A percentile compares a stretch with the other conserved stretches of the same genome.
Conservation (phyloP, 129 eudicot genomes). For the Erigeron canadensis region DNA sequence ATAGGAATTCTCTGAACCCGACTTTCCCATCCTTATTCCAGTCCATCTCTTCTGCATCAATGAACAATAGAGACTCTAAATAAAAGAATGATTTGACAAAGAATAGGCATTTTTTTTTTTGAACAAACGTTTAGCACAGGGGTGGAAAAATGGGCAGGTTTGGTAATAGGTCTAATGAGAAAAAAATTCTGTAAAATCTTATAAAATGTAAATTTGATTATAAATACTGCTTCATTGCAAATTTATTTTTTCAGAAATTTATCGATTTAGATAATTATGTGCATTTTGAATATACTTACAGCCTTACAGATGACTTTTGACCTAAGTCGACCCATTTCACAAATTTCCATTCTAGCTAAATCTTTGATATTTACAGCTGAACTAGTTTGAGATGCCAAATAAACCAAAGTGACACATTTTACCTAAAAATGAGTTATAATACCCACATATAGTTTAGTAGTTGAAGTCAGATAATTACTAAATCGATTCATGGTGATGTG, state of each 20-base stretch:
- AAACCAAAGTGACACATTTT: background rate
- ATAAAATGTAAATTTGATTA: background rate
- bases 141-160: background rate
- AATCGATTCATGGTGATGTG: constrained; percentile 58
- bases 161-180: background rate
- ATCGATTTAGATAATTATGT: background rate
- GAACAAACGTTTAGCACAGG: background rate
- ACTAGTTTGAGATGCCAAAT: background rate
- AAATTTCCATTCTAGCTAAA: background rate
- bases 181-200: background rate
- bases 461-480: constrained; percentile 31
- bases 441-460: background rate
- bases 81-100: background rate
- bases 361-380: background rate
- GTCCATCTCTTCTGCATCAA: constrained; percentile 72
- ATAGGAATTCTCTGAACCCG: constrained; percentile 62
- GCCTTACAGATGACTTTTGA: background rate
- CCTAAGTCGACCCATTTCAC: background rate
- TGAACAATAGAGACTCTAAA: background rate
- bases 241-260: background rate
- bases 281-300: background rate
- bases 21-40: constrained; percentile 67
- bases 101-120: background rate
- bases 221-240: background rate
- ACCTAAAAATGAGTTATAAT: background rate